Evolutionary conservation across 495 filamentous ascomycete species (phyloP).

Genomic region (Viridothelium virens): DNA sequence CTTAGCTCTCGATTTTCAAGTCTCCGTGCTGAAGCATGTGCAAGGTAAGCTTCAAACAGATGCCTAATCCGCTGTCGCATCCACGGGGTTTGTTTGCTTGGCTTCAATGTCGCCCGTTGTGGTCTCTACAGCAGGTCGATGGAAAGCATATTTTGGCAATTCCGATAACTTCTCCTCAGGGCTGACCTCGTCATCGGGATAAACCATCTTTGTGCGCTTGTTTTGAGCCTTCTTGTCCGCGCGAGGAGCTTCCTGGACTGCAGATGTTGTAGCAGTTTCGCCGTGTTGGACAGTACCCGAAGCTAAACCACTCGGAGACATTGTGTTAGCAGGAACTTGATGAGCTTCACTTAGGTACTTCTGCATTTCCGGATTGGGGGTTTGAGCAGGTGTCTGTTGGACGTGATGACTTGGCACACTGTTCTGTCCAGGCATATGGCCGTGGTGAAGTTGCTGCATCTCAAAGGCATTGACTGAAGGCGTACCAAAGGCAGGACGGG

Average conservation of each 20-base stretch:
- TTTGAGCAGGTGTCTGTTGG: not conserved
- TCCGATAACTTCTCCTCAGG: constrained; percentile 80
- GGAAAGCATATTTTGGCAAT: constrained; percentile 68
- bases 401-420: not conserved
- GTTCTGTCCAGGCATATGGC: constrained; percentile 21
- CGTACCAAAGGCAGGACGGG: constrained; percentile 53
- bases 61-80: not conserved
- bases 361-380: constrained; percentile 6
- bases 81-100: not conserved
- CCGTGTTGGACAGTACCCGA: not conserved
- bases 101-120: not conserved
- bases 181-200: constrained; percentile 57
- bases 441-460: constrained; percentile 59
- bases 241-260: not conserved
- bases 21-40: not conserved
- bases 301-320: not conserved
- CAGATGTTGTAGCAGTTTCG: not conserved
- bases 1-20: not conserved
- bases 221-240: constrained; percentile 10
- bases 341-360: constrained; percentile 5
- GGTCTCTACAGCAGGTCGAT: not conserved
- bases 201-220: constrained; percentile 6
- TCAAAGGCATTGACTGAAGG: constrained; percentile 50
- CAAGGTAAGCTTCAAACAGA: not conserved
- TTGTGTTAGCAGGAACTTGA: not conserved